Conservation (phyloP, 2,329 filamentous ascomycete species). For the Lecanoromycetidae sp. region DNA sequence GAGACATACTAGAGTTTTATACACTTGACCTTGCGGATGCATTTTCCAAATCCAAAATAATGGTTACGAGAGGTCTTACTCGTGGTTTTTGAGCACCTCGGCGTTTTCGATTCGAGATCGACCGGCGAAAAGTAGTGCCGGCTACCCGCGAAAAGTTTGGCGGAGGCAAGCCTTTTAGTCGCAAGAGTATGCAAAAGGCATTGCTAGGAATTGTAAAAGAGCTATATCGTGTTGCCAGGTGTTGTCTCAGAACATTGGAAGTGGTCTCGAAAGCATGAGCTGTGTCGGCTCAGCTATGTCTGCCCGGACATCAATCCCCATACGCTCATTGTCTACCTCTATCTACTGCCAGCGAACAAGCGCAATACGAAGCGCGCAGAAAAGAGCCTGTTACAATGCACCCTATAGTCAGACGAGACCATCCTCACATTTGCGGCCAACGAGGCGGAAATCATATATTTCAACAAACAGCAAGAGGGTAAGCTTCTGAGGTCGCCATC, state of each 20-base stretch:
- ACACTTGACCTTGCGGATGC: no score
- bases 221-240: no score
- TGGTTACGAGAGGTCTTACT: no score
- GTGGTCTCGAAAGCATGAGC: conserved; percentile 9
- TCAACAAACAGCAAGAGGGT: not conserved
- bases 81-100: no score
- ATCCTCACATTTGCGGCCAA: not conserved
- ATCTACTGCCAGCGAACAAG: conserved; percentile 4
- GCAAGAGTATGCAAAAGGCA: no score
- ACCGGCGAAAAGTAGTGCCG: not conserved
- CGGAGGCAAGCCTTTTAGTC: not conserved
- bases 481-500: not conserved
- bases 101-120: no score
- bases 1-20: no score
- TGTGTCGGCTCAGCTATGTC: conserved; percentile 5
- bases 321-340: conserved; percentile 11
- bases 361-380: conserved; percentile 8
- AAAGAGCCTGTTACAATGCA: not conserved
- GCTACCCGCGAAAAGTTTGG: not conserved
- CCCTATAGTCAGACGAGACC: not conserved
- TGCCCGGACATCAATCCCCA: conserved; percentile 9
- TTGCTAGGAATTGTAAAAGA: no score
- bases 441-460: conserved; percentile 4
- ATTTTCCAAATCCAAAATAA: not conserved
- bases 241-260: not conserved